phyloP scores from a whole-genome alignment of 345 rosid species.

The Ceriops zippeliana region DNA sequence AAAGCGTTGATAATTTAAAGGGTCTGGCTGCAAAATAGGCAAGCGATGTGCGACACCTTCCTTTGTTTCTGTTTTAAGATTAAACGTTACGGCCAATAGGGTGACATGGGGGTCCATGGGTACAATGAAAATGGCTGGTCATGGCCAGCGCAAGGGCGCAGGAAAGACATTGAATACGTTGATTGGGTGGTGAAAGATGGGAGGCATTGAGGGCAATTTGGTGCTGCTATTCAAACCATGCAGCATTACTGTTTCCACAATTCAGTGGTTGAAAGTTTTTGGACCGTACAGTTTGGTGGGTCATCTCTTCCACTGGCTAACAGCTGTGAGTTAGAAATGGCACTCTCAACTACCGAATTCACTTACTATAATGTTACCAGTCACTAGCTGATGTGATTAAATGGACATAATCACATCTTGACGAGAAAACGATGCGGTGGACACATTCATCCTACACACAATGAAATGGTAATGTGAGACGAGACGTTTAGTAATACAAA shows the following conservation, averaged over 20 bases:
- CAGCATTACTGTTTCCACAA: neutral
- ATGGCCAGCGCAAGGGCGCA: too few species aligned
- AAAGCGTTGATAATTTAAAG: too few species aligned
- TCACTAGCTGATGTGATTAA: conserved; percentile 21
- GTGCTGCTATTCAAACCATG: neutral
- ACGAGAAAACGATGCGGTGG: neutral
- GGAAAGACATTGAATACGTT: too few species aligned
- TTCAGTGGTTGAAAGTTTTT: neutral
- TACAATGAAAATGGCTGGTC: neutral
- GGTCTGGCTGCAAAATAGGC: too few species aligned
- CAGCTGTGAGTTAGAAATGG: conserved; percentile 5
- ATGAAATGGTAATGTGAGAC: too few species aligned
- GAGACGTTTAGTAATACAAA: too few species aligned
- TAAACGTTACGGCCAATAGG: too few species aligned
- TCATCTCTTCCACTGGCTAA: conserved; percentile 19
- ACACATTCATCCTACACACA: neutral
- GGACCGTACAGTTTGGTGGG: too few species aligned
- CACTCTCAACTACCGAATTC: conserved; percentile 19
- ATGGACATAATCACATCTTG: neutral
- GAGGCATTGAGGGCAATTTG: neutral
- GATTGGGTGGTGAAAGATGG: neutral
- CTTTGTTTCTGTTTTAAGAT: too few species aligned
- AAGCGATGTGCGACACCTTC: too few species aligned
- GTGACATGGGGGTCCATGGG: neutral
- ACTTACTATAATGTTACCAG: conserved; percentile 4